Evolutionary conservation across 805 yeast species (phyloP), one percentile per base, ranked within the genome.

Genomic region (Ogataea saltuana): DNA sequence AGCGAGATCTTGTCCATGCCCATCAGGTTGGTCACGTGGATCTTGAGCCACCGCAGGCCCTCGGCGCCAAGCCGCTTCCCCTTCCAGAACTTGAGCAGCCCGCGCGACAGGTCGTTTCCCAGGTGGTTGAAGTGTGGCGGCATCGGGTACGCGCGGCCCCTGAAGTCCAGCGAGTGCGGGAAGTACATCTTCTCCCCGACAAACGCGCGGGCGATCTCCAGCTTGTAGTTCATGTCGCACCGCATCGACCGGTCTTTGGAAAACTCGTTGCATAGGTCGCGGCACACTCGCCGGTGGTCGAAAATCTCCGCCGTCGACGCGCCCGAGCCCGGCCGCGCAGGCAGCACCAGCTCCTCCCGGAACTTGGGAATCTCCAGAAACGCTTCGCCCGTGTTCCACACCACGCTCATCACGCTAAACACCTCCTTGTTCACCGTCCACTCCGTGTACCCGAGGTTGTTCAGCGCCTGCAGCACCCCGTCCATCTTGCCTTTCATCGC

Each of bases 141-240:
- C 31, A 85, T 64, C 18, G 95, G 95, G 56, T 85, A 85, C 2
- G 91, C 88, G 63, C 95, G 76, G 6, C 95, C 95, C 66, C 95
- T 76, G 57, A 85, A 85, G 63, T 85, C 95, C 44, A 85, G 67
- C 49, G 84, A 84, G 59, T 86, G 91, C 7, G 95, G 93, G 69
- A 85, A 85, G 58, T 75, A 85, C 54, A 85, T 76, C 53, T 75
- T 74, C 61, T 85, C 93, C 18, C 95, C 95, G 25, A 85, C 66
- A 64, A 84, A 88, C 0, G 96, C 97, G 51, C 98, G 76, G 0
- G 99, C 98, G 59, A 93, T 88, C 64, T 93, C 99, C 40, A 93
- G 68, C 62, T 88, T 93, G 64, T 93, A 93, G 62, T 93, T 91
- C 49, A 87, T 74, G 64, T 90, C 97, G 69, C 99, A 93, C 63